These are phyloP conservation scores for Davidsoniella eucalypti DNA, from an alignment of 2,329 filamentous ascomycete species.

Conservation along the genomic window DNA sequence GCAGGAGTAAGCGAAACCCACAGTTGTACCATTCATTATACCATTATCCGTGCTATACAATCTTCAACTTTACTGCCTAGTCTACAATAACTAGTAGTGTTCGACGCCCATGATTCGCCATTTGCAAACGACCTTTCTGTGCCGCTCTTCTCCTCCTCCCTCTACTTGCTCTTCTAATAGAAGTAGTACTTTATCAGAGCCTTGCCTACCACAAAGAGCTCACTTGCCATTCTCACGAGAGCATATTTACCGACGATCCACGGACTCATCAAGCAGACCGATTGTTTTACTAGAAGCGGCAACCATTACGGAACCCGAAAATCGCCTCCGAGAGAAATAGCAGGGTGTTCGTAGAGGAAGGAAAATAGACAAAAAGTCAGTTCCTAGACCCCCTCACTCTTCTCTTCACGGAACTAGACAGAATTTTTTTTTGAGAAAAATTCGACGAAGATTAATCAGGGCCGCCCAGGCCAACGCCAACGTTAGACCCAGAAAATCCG, in stretches of 20 bases:
- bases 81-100: background rate
- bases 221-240: slow-evolving; percentile 4
- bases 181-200: no score
- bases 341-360: background rate
- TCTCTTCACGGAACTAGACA: background rate
- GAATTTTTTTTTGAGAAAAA: background rate
- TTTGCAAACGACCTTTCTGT: no score
- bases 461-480: background rate
- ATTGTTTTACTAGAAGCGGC: background rate
- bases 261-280: background rate
- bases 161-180: no score
- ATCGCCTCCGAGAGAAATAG: background rate
- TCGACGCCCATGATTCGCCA: slow-evolving; percentile 2
- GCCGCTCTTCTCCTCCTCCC: no score
- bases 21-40: background rate
- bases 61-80: background rate
- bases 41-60: background rate
- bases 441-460: background rate
- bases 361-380: no score
- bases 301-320: background rate
- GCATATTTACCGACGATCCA: slow-evolving; percentile 6
- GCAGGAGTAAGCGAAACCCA: slow-evolving; percentile 1
- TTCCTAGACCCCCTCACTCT: no score
- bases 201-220: background rate
- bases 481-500: background rate